These are phyloP conservation scores for Leptographium galeiforme DNA, from an alignment of 2,329 filamentous ascomycete genomes.

Conservation along the genomic window DNA sequence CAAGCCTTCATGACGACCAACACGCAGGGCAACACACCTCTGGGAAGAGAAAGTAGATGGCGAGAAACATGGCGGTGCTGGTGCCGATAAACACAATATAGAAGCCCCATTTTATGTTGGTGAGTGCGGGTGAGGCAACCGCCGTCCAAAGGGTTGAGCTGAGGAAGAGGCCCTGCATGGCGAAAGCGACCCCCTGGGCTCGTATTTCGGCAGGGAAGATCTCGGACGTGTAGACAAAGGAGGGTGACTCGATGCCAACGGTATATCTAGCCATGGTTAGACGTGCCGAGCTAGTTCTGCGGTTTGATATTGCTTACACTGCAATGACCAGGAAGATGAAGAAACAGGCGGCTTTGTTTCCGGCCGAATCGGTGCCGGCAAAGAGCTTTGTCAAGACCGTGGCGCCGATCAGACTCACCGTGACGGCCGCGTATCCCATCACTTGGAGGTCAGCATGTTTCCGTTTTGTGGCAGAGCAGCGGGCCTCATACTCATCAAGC, in stretches of 20 bases:
- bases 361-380: neutral
- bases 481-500: neutral
- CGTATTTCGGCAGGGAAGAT: neutral
- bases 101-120: neutral
- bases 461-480: neutral
- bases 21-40: neutral
- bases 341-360: neutral
- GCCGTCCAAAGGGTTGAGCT: neutral
- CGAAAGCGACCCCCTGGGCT: neutral
- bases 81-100: neutral
- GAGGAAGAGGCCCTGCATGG: neutral
- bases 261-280: neutral
- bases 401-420: neutral
- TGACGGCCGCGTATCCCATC: neutral
- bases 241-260: neutral
- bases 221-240: neutral
- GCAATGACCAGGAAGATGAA: neutral
- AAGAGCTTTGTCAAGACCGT: neutral
- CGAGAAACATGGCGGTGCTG: neutral
- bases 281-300: neutral
- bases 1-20: neutral
- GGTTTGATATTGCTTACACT: neutral
- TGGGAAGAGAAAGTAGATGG: neutral
- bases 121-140: neutral
- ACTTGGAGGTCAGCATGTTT: neutral